These are phyloP conservation scores for Chloris gayana DNA, from an alignment of 176 grass and related monocot species.

Conservation along the genomic window DNA sequence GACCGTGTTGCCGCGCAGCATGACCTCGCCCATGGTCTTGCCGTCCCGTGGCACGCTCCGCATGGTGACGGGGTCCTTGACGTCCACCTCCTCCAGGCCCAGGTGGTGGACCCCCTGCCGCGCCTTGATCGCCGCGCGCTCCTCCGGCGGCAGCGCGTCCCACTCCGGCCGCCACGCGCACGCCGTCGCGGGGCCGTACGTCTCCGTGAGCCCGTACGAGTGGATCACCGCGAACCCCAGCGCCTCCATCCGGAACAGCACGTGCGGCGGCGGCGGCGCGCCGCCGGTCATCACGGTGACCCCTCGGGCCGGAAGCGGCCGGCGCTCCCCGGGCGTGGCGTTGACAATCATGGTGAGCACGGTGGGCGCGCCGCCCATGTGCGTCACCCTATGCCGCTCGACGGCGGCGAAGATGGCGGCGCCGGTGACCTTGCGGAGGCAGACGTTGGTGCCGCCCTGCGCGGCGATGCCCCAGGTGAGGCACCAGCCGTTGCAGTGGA, in stretches of 20 bases:
- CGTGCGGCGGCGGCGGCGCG: constrained; percentile 61
- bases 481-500: constrained; percentile 95
- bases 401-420: constrained; percentile 59
- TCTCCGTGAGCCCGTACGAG: constrained; percentile 88
- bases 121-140: constrained; percentile 74
- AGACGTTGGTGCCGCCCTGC: constrained; percentile 75
- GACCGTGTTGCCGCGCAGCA: constrained; percentile 87
- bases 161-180: constrained; percentile 86
- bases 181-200: constrained; percentile 66
- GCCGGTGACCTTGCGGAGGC: constrained; percentile 55
- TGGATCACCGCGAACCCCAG: constrained; percentile 69
- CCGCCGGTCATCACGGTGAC: constrained; percentile 64
- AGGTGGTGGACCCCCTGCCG: constrained; percentile 77
- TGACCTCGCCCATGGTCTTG: constrained; percentile 77
- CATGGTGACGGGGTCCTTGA: constrained; percentile 82
- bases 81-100: constrained; percentile 70
- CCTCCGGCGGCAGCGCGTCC: constrained; percentile 57
- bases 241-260: constrained; percentile 72
- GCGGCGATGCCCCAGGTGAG: constrained; percentile 69
- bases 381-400: constrained; percentile 40
- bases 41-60: constrained; percentile 63
- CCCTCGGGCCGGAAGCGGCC: constrained; percentile 13
- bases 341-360: constrained; percentile 79
- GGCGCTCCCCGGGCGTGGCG: constrained; percentile 37
- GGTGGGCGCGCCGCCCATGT: constrained; percentile 80